Evolutionary conservation across 2,329 filamentous ascomycete species (phyloP), one percentile per base, ranked within the genome.

Genomic region (Paradendryphiella salina): DNA sequence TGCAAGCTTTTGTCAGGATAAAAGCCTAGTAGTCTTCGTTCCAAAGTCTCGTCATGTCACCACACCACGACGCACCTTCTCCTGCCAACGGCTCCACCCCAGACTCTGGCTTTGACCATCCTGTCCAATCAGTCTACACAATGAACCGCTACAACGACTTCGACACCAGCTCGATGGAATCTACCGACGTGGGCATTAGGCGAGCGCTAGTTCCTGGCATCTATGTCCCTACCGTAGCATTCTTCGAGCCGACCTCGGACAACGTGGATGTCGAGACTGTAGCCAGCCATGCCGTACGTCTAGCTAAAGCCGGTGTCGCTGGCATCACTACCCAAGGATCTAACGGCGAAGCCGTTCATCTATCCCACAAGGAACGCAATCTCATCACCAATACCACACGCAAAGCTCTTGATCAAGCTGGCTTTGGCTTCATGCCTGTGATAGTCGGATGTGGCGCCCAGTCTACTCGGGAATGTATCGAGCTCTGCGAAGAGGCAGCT

Each of bases 271-370:
- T 76, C 2, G 64, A 71, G 29, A 76, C 74, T 9, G 72, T 67
- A 28, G 66, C 67, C 36, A 72, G 62, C 29, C 75, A 77, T 48
- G 84, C 87, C 31, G 81, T 88, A 44, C 83, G 85, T 63, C 83
- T 93, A n/a, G 88, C 87, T 38, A 72, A 80, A 48, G 83, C 86
- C 21, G 89, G 89, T 57, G 83, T 92, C 34, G 82, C 85, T 13
- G 88, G 88, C 15, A 79, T 93, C 38, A 86, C 88, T 40, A 89
- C 86, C 9, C 88, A 91, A 70, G 89, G 89, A 38, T 90, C 86
- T 67, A 93, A 93, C 67, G 89, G 89, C 63, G 89, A 94, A 76
- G 88, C 89, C 6, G 88, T 91, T 10, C 88, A 91, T 66, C 80
- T 93, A 28, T 85, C 85, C 35, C 85, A 86, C 62, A 77, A 81